Percentiles rank a stretch among this genome's conserved stretches.
Conservation (phyloP, 2,329 filamentous ascomycete genomes). For the Fusarium annulatum region DNA sequence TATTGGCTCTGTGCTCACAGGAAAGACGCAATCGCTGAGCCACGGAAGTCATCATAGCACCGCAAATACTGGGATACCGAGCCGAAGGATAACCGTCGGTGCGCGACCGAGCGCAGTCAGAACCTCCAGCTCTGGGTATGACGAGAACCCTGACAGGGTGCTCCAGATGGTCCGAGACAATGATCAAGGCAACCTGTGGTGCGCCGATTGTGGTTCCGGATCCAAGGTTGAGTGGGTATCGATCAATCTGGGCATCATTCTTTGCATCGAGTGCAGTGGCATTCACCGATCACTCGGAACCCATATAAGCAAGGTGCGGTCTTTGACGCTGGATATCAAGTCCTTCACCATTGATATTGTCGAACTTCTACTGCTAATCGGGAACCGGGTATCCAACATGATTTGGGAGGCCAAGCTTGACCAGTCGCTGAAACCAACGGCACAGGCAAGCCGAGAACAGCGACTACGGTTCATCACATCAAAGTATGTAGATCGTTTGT, state of each 20-base stretch:
- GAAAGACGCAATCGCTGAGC: constrained; percentile 82
- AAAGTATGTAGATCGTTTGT: constrained; percentile 90
- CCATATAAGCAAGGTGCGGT: constrained; percentile 97
- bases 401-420: constrained; percentile 93
- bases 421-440: constrained; percentile 74
- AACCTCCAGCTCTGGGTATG: constrained; percentile 76
- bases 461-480: constrained; percentile 93
- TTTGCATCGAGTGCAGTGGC: constrained; percentile 98
- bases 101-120: constrained; percentile 80
- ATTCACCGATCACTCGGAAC: constrained; percentile 97
- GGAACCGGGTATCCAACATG: constrained; percentile 96
- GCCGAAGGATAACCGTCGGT: constrained; percentile 89
- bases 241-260: constrained; percentile 94
- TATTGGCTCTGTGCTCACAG: constrained; percentile 91
- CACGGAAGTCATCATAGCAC: constrained; percentile 64
- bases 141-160: constrained; percentile 86
- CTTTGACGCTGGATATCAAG: constrained; percentile 92
- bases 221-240: constrained; percentile 99
- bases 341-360: constrained; percentile 98
- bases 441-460: constrained; percentile 87
- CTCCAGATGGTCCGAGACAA: constrained; percentile 88
- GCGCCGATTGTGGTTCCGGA: constrained; percentile 92
- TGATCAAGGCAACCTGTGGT: constrained; percentile 92
- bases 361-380: constrained; percentile 89
- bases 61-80: constrained; percentile 67